phyloP scores from a whole-genome alignment of 352 stramenopile species.

The Hyaloperonospora brassicae region DNA sequence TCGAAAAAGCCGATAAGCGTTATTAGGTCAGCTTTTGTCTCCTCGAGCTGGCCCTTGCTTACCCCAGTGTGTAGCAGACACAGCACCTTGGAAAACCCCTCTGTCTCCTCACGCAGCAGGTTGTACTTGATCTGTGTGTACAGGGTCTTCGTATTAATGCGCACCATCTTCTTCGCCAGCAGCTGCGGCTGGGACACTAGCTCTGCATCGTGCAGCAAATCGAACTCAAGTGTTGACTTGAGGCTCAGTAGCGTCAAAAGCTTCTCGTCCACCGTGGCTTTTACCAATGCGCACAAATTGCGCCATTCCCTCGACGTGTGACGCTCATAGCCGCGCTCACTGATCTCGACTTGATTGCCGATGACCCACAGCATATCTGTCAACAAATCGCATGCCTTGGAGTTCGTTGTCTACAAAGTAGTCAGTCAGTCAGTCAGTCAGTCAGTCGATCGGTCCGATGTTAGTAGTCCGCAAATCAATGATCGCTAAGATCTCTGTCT shows the following conservation, averaged over 20 bases:
- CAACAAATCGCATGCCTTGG: slow-evolving; percentile 43
- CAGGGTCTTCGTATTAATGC: slow-evolving; percentile 82
- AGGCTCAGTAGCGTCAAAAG: slow-evolving; percentile 46
- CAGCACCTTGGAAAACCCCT: slow-evolving; percentile 93
- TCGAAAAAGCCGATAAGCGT: slow-evolving; percentile 89
- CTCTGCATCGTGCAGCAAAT: slow-evolving; percentile 62
- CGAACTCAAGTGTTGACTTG: slow-evolving; percentile 64
- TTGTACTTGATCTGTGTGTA: slow-evolving; percentile 98
- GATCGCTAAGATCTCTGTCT: neutral
- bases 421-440: neutral
- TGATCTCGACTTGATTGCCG: slow-evolving; percentile 66
- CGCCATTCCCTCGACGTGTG: slow-evolving; percentile 68
- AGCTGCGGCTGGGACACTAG: slow-evolving; percentile 37
- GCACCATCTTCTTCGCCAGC: slow-evolving; percentile 69
- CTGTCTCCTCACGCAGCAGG: slow-evolving; percentile 92
- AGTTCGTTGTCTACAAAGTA: slow-evolving; percentile 18
- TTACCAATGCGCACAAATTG: slow-evolving; percentile 52
- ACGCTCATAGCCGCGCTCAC: slow-evolving; percentile 54
- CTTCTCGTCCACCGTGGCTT: slow-evolving; percentile 57
- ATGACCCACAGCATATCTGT: slow-evolving; percentile 71
- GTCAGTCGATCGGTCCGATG: neutral
- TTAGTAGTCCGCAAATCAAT: neutral
- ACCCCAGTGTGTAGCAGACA: slow-evolving; percentile 69
- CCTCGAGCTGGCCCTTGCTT: slow-evolving; percentile 47
- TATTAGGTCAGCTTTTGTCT: slow-evolving; percentile 64